phyloP scores from a whole-genome alignment of 2,329 filamentous ascomycete species.

The Colletotrichum paranaense region DNA sequence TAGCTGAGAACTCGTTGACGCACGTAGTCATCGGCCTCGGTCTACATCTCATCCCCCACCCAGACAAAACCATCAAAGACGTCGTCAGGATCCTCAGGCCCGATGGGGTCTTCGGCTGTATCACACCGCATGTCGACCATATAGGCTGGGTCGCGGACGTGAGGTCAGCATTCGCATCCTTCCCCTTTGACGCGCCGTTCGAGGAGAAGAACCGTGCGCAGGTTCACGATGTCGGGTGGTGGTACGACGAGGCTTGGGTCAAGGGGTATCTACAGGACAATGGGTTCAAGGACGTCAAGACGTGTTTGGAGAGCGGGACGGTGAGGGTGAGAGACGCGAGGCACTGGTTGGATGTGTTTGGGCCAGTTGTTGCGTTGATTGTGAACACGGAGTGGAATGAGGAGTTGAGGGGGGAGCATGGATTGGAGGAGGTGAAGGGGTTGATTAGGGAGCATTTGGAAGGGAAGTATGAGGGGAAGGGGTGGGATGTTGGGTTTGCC shows the following conservation, averaged over 20 bases:
- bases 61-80: too few species aligned
- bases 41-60: too few species aligned
- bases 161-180: background rate
- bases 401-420: background rate
- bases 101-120: background rate
- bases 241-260: background rate
- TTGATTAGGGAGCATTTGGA: background rate
- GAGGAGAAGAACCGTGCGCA: background rate
- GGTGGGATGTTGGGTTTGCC: conserved; percentile 20
- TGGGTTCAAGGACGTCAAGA: background rate
- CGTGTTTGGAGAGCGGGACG: background rate
- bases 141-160: background rate
- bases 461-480: background rate
- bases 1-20: too few species aligned
- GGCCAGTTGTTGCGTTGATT: background rate
- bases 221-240: background rate
- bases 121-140: background rate
- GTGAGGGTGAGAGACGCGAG: background rate
- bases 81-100: background rate
- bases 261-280: background rate
- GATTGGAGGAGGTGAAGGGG: background rate
- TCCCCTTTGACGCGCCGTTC: background rate
- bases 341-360: background rate
- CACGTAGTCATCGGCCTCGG: too few species aligned
- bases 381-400: background rate